These are phyloP conservation scores for Aspergillus cavernicola DNA, from an alignment of 495 filamentous ascomycete genomes.

Conservation along the genomic window DNA sequence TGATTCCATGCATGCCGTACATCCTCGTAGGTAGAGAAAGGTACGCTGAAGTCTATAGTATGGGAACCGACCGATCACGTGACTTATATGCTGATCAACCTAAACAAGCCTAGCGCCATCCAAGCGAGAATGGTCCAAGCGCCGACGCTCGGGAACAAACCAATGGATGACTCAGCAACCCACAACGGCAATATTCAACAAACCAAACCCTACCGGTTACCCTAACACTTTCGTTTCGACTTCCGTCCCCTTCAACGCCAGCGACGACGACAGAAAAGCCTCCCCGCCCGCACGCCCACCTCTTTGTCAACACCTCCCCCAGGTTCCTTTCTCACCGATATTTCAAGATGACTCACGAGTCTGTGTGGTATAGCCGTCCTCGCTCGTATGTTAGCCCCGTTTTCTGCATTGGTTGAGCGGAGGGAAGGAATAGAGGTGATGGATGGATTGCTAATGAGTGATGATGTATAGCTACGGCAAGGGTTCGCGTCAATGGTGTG, in stretches of 20 bases:
- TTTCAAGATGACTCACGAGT: conserved; percentile 94
- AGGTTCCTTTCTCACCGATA: conserved; percentile 31
- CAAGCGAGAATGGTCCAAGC: background rate
- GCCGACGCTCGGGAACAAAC: background rate
- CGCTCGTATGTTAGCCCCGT: conserved; percentile 58
- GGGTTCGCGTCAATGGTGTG: conserved; percentile 84
- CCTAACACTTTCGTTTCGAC: conserved; percentile 29
- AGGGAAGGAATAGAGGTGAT: background rate
- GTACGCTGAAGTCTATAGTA: too few species aligned
- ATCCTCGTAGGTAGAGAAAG: too few species aligned
- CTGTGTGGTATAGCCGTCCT: conserved; percentile 98
- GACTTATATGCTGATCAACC: background rate
- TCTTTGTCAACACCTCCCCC: conserved; percentile 31
- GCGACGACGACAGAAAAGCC: conserved; percentile 32
- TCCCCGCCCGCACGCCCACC: conserved; percentile 14
- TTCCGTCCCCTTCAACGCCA: conserved; percentile 31
- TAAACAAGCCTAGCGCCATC: background rate
- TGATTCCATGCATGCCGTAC: too few species aligned
- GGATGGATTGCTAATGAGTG: conserved; percentile 15
- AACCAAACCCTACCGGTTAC: conserved; percentile 26
- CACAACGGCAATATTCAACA: conserved; percentile 8
- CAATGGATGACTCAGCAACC: background rate
- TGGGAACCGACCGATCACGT: too few species aligned
- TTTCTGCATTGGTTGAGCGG: background rate
- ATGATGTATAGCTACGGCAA: conserved; percentile 62